Evolutionary conservation across 2,329 filamentous ascomycete species (phyloP).

Genomic region (Venturia aucupariae): DNA sequence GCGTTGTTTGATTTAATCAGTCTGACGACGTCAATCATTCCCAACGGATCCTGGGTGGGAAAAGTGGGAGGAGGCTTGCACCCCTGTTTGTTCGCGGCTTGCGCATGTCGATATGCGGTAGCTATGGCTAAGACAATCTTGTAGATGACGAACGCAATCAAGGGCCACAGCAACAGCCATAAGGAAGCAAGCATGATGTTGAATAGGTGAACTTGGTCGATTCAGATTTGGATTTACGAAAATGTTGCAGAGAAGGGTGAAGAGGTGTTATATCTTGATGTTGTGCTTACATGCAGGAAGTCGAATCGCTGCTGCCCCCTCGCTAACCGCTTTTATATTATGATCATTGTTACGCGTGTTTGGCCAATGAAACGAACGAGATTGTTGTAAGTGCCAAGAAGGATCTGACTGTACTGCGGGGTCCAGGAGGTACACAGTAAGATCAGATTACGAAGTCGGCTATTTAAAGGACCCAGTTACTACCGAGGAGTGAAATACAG

Average conservation of each 20-base stretch:
- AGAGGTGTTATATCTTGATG: neutral
- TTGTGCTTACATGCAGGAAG: neutral
- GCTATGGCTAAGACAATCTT: constrained; percentile 1
- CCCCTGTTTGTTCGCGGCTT: neutral
- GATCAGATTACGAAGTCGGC: neutral
- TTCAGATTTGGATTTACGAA: too few relatives aligned
- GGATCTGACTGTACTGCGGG: neutral
- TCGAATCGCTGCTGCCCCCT: neutral
- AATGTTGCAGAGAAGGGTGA: neutral
- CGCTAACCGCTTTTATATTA: neutral
- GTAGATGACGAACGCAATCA: neutral
- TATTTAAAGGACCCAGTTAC: neutral
- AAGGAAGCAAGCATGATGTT: neutral
- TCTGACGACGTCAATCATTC: neutral
- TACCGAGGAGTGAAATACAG: neutral
- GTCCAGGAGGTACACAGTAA: neutral
- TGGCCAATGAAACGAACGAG: too few relatives aligned
- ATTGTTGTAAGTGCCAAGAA: neutral
- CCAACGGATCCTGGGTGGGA: constrained; percentile 9
- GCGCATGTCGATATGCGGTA: neutral
- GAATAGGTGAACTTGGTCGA: too few relatives aligned
- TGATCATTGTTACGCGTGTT: too few relatives aligned
- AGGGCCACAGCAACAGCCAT: neutral
- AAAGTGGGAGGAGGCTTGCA: constrained; percentile 3
- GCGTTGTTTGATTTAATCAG: constrained; percentile 3